Evolutionary conservation across 177 flowering plant species (phyloP).

Genomic region (Vitis hybrid): DNA sequence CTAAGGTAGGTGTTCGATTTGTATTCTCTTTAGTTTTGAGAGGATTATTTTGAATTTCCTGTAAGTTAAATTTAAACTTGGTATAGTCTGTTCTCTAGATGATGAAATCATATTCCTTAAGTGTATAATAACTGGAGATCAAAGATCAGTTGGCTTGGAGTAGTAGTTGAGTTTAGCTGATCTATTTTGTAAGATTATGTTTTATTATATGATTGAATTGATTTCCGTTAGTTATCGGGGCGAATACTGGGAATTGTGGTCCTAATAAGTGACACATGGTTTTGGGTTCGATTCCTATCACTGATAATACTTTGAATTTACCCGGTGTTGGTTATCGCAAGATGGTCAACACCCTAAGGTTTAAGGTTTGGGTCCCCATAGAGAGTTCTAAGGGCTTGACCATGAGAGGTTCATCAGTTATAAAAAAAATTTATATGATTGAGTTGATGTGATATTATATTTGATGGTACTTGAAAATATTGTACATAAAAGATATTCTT

Average conservation of each 20-base stretch:
- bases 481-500: neutral
- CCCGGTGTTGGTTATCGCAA: too few species aligned
- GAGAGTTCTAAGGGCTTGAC: too few species aligned
- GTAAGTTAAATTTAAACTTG: neutral
- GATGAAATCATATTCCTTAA: neutral
- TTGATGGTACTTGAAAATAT: neutral
- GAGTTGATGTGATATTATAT: neutral
- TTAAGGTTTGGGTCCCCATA: too few species aligned
- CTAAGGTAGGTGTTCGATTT: constrained; percentile 32
- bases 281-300: too few species aligned
- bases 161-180: neutral
- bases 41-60: neutral
- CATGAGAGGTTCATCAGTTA: too few species aligned
- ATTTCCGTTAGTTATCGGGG: neutral
- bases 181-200: neutral
- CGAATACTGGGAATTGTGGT: too few species aligned
- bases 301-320: too few species aligned
- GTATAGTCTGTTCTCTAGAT: neutral
- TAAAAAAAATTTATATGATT: neutral
- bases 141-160: neutral
- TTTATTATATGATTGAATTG: neutral
- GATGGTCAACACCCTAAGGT: too few species aligned
- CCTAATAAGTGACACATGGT: too few species aligned
- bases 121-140: neutral
- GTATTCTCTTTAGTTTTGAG: too few species aligned